phyloP scores from a whole-genome alignment of 2,329 filamentous ascomycete species.

The Aspergillus sp. region DNA sequence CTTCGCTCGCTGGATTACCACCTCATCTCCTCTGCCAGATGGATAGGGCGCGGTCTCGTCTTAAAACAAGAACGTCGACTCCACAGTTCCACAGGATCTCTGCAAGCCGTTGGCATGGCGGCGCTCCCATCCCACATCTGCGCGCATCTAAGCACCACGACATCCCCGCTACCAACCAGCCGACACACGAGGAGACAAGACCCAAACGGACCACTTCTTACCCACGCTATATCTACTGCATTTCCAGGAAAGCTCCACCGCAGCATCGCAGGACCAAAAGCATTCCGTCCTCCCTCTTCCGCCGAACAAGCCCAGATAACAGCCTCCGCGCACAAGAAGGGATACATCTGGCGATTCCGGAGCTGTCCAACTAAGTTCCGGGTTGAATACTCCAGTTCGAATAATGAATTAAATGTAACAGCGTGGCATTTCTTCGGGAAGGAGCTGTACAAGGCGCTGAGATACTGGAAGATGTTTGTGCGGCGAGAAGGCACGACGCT shows the following conservation, averaged over 20 bases:
- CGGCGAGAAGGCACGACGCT: not conserved
- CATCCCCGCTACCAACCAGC: not conserved
- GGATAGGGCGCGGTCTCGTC: not conserved
- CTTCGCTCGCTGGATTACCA: not conserved
- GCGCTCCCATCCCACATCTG: slow-evolving; percentile 6
- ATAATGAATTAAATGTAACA: not conserved
- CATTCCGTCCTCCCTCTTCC: not conserved
- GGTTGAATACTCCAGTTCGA: not conserved
- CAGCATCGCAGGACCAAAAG: not conserved
- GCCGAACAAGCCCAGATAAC: not conserved
- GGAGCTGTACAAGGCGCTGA: slow-evolving; percentile 1
- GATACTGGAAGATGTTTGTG: slow-evolving; percentile 8
- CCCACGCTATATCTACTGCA: not conserved
- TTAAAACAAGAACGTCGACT: not conserved
- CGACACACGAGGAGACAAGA: not conserved
- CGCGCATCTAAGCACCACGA: slow-evolving; percentile 3
- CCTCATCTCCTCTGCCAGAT: not conserved
- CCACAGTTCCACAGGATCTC: rapidly evolving
- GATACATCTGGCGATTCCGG: not conserved
- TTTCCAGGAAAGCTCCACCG: not conserved
- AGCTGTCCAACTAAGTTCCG: slow-evolving; percentile 5
- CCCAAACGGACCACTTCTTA: not conserved
- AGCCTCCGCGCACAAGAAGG: not conserved
- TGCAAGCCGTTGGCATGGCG: not conserved
- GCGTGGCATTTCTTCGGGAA: slow-evolving; percentile 8